Conservation (phyloP, 1,284 basidiomycete species). For the Clitocybe nebularis region DNA sequence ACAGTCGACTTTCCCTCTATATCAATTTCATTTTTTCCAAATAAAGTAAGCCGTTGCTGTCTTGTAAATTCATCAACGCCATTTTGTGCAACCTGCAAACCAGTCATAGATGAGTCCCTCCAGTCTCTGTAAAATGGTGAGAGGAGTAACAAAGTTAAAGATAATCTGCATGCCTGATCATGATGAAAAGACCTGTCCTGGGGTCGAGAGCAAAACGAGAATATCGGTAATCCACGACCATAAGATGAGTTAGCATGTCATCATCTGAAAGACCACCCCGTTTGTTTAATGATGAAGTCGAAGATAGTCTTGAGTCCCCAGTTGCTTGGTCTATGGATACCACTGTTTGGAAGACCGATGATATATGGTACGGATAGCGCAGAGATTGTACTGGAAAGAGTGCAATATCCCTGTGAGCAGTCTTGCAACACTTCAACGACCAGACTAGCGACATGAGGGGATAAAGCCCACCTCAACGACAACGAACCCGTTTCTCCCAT, state of each 20-base stretch:
- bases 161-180: slow-evolving; percentile 57
- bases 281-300: slow-evolving; percentile 20
- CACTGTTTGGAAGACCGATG: slow-evolving; percentile 66
- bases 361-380: slow-evolving; percentile 72
- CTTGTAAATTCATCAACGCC: slow-evolving; percentile 58
- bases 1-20: slow-evolving; percentile 84
- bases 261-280: slow-evolving; percentile 25
- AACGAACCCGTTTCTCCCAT: slow-evolving; percentile 69
- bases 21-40: slow-evolving; percentile 89
- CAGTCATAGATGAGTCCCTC: slow-evolving; percentile 83
- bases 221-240: slow-evolving; percentile 81
- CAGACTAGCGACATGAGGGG: slow-evolving; percentile 1
- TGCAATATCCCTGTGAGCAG: slow-evolving; percentile 77
- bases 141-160: slow-evolving; percentile 4
- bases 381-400: slow-evolving; percentile 69
- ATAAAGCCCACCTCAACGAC: slow-evolving; percentile 78
- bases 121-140: slow-evolving; percentile 62
- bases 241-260: slow-evolving; percentile 47
- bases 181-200: slow-evolving; percentile 76
- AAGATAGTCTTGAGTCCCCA: slow-evolving; percentile 10
- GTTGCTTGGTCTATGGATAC: slow-evolving; percentile 20
- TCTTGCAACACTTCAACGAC: slow-evolving; percentile 42
- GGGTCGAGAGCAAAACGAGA: slow-evolving; percentile 89
- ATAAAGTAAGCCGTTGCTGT: slow-evolving; percentile 69
- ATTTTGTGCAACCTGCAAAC: slow-evolving; percentile 54